Base-by-base conservation (phyloP, 1,139 yeast genomes). In the Kluyveromyces sp. region DNA sequence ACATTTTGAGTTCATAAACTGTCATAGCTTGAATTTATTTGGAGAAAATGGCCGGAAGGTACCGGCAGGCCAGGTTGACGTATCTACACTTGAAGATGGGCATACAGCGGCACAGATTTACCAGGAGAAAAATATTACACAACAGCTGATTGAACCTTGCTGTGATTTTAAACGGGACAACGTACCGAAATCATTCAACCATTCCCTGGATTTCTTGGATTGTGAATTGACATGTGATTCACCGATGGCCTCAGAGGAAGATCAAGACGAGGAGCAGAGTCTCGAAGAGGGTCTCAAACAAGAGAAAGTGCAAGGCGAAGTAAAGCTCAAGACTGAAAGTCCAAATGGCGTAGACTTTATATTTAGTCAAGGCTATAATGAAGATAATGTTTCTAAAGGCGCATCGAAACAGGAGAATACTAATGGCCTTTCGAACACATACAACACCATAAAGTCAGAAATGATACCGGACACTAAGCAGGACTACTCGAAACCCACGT, bases 1-100 rank as follows among this genome's bases (percentile, higher is more conserved):
- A 41, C 71, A 67, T 53, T 69, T 69, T 48, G 72, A 69, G 51
- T 68, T 67, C 43, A 56, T 68, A 40, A 67, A 68, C 48, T 65
- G 66, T 45, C 69, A 66, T 48, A 63, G 59, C 42, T 47, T 53
- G 38, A 48, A 51, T 30, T 30, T 50, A 29, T 46, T 51, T 15
- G 38, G 39, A 10, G 25, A 25, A 15, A 43, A 39, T 5, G 34
- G 34, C 26, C 15, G 34, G 27, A 39, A 30, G 10, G 29, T 8
- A 28, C 29, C 39, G 39, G 29, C 27, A 6, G 27, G 27, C n/a
- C 21, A 15, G 21, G 21, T 15, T 15, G 21, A 15, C 21, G 21
- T 15, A 15, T 15, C 21, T 15, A 15, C 21, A 15, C 21, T 15
- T 15, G 21, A 15, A 15, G 21, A 15, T 15, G 21, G 21, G 21